Base-by-base conservation (phyloP, 345 rosid genomes). In the Lumnitzera racemosa region DNA sequence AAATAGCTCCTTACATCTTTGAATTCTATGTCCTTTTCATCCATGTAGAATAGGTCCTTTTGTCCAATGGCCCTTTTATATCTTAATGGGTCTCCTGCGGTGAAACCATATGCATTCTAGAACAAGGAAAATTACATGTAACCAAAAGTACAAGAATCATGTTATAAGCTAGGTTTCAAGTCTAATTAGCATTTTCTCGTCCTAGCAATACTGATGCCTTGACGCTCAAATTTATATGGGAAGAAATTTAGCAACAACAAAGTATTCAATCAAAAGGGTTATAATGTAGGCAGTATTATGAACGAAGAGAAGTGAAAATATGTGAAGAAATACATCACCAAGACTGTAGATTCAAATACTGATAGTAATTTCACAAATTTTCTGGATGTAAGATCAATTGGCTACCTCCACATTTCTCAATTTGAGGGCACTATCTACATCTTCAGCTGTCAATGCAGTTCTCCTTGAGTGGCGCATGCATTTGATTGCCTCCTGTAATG, bases 401-500 rank as follows among this genome's bases (percentile, higher is more conserved):
- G 12, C 61, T 46, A 91, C 96, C 86, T 91, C 98, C 54, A 88
- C 80, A 65, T 86, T 88, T 72, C 88, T 73, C 51, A 88, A 78
- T 59, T 61, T 82, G 49, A 91, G 85, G 16, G 98, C 96, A 47
- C 73, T 70, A 76, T 88, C 95, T 15, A 91, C 95, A 59, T 91
- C 96, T 15, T 80, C 81, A 36, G 79, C 71, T 11, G 80, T 80
- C 78, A 91, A 63, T 60, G 70, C 69, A 46, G 80, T 88, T 61
- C 98, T 75, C 58, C 84, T 80, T 5, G 87, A 75, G 73, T 91
- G 98, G 58, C 88, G 96, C 98, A 88, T 91, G 68, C 95, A 88
- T 69, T 88, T 91, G 64, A 91, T 75, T 11, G 98, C 88, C 66
- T 88, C 98, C 98, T 90, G 78, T 49, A 73, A 61, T 20, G 23